These are phyloP conservation scores for Trichoderma hamatum DNA, from an alignment of 2,329 filamentous ascomycete genomes.

Conservation along the genomic window DNA sequence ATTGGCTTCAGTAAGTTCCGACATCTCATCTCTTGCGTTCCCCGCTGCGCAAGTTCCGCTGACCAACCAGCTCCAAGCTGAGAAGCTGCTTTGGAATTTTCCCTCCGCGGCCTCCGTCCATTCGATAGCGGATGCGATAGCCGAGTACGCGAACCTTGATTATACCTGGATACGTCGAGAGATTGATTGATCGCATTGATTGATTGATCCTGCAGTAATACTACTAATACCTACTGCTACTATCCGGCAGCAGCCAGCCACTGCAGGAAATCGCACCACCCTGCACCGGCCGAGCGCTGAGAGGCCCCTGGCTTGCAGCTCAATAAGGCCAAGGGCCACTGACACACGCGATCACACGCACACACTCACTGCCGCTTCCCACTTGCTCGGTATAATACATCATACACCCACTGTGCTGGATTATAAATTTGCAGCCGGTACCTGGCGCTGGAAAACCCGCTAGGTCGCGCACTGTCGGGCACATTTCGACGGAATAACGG, in stretches of 20 bases:
- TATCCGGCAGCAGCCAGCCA: not conserved
- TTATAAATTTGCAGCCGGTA: conserved; percentile 17
- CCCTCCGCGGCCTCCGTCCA: conserved; percentile 22
- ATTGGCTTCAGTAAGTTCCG: not conserved
- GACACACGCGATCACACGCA: conserved; percentile 21
- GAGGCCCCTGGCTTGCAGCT: not conserved
- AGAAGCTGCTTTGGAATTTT: conserved; percentile 8
- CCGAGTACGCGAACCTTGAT: conserved; percentile 24
- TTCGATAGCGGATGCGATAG: conserved; percentile 3
- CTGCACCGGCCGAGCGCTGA: not conserved
- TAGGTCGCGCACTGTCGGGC: conserved; percentile 8
- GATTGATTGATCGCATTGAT: not conserved
- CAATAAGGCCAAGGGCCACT: not conserved
- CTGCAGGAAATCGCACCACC: conserved; percentile 2
- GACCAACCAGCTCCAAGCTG: conserved; percentile 12
- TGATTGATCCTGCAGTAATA: conserved; percentile 1
- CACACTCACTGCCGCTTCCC: conserved; percentile 3
- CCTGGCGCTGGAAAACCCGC: conserved; percentile 9
- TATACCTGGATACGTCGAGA: not conserved
- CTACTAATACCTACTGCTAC: not conserved
- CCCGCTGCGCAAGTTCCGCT: conserved; percentile 19
- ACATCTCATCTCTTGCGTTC: not conserved
- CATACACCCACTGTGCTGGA: not conserved
- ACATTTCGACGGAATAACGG: conserved; percentile 21
- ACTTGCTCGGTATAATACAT: not conserved